Base-by-base conservation (phyloP, 1,284 basidiomycete genomes). In the Puccinia hordei region DNA sequence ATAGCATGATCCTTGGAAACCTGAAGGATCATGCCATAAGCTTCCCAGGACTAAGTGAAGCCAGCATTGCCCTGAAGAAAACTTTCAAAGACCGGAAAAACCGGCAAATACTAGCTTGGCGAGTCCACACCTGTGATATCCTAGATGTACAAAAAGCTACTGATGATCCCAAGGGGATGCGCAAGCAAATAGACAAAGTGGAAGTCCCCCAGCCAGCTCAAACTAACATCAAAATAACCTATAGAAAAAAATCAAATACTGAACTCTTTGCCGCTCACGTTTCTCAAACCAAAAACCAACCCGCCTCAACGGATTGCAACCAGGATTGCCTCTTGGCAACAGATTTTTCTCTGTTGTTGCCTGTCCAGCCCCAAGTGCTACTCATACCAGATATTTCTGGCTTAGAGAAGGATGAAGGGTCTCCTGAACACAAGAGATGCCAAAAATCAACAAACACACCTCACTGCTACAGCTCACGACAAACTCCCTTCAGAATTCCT, bases 81-180 rank as follows among this genome's bases (percentile, higher is more conserved):
- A 57, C 53, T 57, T 57, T 9, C 53, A 57, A 57, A 57, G 53
- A 57, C 27, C 53, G 53, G 5, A 57, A 19, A 57, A 57, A 57
- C 53, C 53, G 53, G 53, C 53, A 57, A 57, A 5, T 57, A 57
- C 53, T 19, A 57, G 27, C 17, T 27, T 19, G 53, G 22, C 13
- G 6, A 6, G 53, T 6, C 8, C 53, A 57, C 22, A 57, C 53
- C 22, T 57, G 6, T 57, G 53, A 57, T 8, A 6, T 57, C 53
- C 53, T 57, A 57, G 8, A 6, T 57, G 8, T 5, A 19, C 17
- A 6, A 6, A 57, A 6, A 57, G 17, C 8, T n/a, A 57, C 8
- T 19, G 17, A 57, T 57, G 53, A 19, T 19, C 19, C 53, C 53
- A 19, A 19, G 5, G 53, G 8, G 17, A 57, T 9, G 53, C 53